Evolutionary conservation across 768 basidiomycete genomes (phyloP).

Genomic region (Mrakia hoshinonis): DNA sequence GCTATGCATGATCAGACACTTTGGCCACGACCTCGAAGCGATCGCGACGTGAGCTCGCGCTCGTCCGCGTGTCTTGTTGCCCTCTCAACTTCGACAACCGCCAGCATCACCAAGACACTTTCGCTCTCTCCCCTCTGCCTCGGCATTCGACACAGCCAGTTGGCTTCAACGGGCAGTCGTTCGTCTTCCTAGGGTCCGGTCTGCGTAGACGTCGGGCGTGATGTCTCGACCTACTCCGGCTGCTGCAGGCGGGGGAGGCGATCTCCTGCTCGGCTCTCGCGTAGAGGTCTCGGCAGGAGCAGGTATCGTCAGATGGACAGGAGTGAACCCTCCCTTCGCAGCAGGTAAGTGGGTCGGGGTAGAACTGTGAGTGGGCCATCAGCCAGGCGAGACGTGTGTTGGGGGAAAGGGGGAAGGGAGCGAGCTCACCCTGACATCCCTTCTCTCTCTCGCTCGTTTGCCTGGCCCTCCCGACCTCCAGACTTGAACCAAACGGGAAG

Average conservation of each 20-base stretch:
- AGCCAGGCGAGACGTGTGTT: neutral
- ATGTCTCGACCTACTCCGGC: conserved; percentile 18
- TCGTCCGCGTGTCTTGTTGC: no score
- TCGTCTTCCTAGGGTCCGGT: no score
- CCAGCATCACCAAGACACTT: no score
- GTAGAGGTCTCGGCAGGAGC: conserved; percentile 72
- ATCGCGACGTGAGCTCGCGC: no score
- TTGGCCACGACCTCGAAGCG: no score
- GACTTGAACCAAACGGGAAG: conserved; percentile 63
- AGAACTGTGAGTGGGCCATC: conserved; percentile 51
- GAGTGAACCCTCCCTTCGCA: conserved; percentile 66
- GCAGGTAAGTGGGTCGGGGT: conserved; percentile 92
- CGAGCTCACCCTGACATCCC: neutral
- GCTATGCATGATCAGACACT: no score
- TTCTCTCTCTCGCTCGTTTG: neutral
- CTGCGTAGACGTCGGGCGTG: neutral
- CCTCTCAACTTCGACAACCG: no score
- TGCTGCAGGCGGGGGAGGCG: neutral
- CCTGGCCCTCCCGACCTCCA: conserved; percentile 11
- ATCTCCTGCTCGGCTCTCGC: conserved; percentile 52
- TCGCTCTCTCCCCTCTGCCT: no score
- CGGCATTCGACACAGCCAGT: no score
- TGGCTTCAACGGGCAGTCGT: no score
- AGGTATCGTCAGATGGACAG: conserved; percentile 78
- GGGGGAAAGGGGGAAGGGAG: conserved; percentile 32